These are phyloP conservation scores for Trifolium fragiferum DNA, from an alignment of 306 rosid genomes.

Conservation along the genomic window DNA sequence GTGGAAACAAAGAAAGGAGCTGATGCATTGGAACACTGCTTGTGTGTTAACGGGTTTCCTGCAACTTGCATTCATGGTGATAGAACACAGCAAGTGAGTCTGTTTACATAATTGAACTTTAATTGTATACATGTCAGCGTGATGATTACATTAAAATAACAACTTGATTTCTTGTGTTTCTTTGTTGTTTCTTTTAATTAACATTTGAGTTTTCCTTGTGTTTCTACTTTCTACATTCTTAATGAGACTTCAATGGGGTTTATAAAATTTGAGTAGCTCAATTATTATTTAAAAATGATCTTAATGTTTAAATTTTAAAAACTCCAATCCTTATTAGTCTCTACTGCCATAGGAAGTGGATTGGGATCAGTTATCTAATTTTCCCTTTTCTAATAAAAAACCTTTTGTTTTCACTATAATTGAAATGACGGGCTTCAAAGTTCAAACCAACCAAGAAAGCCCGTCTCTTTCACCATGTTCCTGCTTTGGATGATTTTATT, in stretches of 20 bases:
- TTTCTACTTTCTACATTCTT: neutral
- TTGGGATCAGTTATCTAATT: neutral
- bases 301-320: constrained; percentile 18
- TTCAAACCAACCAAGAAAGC: constrained; percentile 12
- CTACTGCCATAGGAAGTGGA: neutral
- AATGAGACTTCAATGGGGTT: constrained; percentile 1
- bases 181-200: neutral
- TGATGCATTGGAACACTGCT: constrained; percentile 89
- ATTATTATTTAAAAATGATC: neutral
- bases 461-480: constrained; percentile 30
- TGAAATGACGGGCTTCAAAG: constrained; percentile 7
- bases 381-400: constrained; percentile 4
- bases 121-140: constrained; percentile 9
- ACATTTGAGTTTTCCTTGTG: constrained; percentile 12
- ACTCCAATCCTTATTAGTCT: constrained; percentile 1
- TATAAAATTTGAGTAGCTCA: constrained; percentile 23
- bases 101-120: constrained; percentile 28
- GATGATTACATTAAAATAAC: constrained; percentile 25
- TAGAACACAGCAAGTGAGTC: constrained; percentile 85
- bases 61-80: constrained; percentile 98
- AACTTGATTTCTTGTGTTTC: constrained; percentile 12
- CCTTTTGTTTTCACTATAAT: neutral
- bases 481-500: neutral
- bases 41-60: constrained; percentile 84
- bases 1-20: constrained; percentile 99